Conservation (phyloP, 2,329 filamentous ascomycete genomes). For the Verticillium nonalfalfae region DNA sequence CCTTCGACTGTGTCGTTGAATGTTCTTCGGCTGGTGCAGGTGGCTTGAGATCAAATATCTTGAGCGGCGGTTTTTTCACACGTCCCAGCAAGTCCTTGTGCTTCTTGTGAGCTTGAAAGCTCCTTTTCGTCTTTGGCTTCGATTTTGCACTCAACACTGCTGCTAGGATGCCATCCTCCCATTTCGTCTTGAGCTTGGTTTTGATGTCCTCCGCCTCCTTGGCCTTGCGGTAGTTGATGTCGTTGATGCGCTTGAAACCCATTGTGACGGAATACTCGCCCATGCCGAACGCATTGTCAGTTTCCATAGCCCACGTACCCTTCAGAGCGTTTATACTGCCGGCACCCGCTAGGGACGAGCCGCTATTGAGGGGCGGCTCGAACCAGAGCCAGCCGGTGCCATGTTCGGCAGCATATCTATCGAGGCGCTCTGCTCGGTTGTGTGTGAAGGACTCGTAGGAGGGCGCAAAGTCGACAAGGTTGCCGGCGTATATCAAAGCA, state of each 20-base stretch:
- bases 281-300: slow-evolving; percentile 18
- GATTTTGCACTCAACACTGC: background rate
- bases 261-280: slow-evolving; percentile 21
- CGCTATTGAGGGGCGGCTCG: slow-evolving; percentile 30
- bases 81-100: background rate
- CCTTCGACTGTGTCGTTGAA: slow-evolving; percentile 7
- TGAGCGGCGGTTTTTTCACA: too few relatives aligned
- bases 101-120: background rate
- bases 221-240: background rate
- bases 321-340: slow-evolving; percentile 20
- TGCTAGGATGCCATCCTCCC: background rate
- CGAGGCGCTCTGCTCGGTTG: slow-evolving; percentile 30
- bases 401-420: slow-evolving; percentile 25
- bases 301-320: slow-evolving; percentile 18
- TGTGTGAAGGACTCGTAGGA: slow-evolving; percentile 29
- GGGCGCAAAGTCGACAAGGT: slow-evolving; percentile 31
- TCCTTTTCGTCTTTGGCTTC: background rate
- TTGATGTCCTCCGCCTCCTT: background rate
- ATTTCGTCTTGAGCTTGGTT: too few relatives aligned
- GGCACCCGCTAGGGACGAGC: slow-evolving; percentile 3
- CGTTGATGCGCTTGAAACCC: slow-evolving; percentile 16
- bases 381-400: slow-evolving; percentile 40
- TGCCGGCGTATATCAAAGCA: slow-evolving; percentile 35
- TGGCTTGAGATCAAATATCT: background rate
- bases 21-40: background rate